Evolutionary conservation across 768 basidiomycete species (phyloP), one percentile per base, ranked within the genome.

Genomic region (Boletus patriciae): DNA sequence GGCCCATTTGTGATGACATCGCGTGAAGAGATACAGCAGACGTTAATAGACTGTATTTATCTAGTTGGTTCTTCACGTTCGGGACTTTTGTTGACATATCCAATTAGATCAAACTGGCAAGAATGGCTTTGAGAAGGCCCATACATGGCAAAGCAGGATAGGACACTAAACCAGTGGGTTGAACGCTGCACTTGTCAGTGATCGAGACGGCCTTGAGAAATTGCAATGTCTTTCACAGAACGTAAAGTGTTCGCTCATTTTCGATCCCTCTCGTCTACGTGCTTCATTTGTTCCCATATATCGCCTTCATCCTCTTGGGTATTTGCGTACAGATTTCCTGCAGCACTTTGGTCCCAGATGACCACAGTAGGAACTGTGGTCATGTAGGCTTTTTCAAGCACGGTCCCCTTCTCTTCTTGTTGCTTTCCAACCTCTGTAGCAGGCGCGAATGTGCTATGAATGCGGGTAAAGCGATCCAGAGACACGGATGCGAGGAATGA

Each of bases 81-180:
- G 31, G 27, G 13, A 47, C n/a, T 13, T 25, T 49, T 42, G 38
- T 45, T 64, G 36, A 58, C 50, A 12, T 60, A 33, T 58, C 45
- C 53, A 34, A 57, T 25, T 52, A 92, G 88, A 92, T 69, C 89
- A 85, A 73, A 71, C 75, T 41, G 89, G 85, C 36, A 73, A 65
- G 62, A 97, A 98, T 66, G 96, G 96, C 5, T 98, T 98, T 70
- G 96, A 98, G 74, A 86, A 85, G 61, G 94, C 87, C 8, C 86
- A 85, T 60, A 85, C 78, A 16, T 98, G 95, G 96, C 82, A 86
- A 74, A 92, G 90, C 65, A 78, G 86, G 68, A 93, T 94, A 63
- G 93, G 82, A 4, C 60, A 70, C 36, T 64, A 54, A 63, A 25
- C 10, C 15, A 40, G 21, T 11, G 45, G 31, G 27, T 33, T 27